A percentile compares a stretch with the other conserved stretches of the same genome.
Evolutionary conservation across 148 eudicot species (phyloP).

Genomic region (Chenopodium formosanum): DNA sequence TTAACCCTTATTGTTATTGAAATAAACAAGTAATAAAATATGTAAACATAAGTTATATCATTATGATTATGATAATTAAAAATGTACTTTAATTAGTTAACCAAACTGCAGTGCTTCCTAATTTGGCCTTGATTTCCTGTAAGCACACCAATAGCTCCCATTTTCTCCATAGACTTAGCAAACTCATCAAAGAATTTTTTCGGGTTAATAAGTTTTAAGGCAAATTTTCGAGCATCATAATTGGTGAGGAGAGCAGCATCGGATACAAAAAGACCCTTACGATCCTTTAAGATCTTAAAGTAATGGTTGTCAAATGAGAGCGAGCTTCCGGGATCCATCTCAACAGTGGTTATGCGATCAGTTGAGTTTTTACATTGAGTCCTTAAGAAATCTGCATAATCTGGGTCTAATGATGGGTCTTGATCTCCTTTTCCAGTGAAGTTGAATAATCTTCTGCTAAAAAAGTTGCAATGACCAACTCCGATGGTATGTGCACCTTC

Average conservation of each 20-base stretch:
- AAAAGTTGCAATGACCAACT: constrained; percentile 19
- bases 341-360: constrained; percentile 18
- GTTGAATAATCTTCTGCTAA: constrained; percentile 24
- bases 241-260: constrained; percentile 32
- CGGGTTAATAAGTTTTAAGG: background rate
- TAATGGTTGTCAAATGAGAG: constrained; percentile 25
- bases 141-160: constrained; percentile 30
- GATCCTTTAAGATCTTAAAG: background rate
- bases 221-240: constrained; percentile 2
- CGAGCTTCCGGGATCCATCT: constrained; percentile 27
- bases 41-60: background rate
- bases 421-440: constrained; percentile 22
- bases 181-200: constrained; percentile 23
- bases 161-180: constrained; percentile 28
- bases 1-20: no score
- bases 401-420: constrained; percentile 29
- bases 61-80: no score
- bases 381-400: constrained; percentile 19
- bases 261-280: constrained; percentile 28
- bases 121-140: constrained; percentile 27
- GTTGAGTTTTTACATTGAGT: constrained; percentile 8
- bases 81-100: constrained; percentile 7
- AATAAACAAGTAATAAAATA: no score
- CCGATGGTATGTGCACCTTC: constrained; percentile 36
- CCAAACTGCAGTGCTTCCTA: constrained; percentile 25